Percentiles rank a stretch among this genome's conserved stretches.
Conservation (phyloP, 495 filamentous ascomycete genomes). For the Xylaria bambusicola region DNA sequence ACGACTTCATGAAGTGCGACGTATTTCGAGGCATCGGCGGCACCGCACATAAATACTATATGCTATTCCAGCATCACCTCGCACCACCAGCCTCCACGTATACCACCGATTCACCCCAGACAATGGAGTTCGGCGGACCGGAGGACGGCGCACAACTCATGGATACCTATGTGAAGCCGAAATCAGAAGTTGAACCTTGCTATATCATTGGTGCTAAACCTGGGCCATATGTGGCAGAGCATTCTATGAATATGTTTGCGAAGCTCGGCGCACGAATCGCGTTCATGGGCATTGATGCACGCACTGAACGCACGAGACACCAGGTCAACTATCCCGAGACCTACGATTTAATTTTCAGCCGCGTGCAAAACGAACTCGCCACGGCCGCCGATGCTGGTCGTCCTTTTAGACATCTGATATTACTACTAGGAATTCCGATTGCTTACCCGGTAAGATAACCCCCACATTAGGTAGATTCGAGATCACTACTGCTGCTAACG, state of each 20-base stretch:
- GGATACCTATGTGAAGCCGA: conserved; percentile 66
- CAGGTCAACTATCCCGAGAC: conserved; percentile 91
- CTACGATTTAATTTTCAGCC: conserved; percentile 77
- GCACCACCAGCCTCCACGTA: conserved; percentile 80
- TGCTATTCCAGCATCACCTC: conserved; percentile 92
- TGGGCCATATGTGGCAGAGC: conserved; percentile 79
- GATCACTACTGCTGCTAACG: neutral
- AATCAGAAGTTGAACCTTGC: conserved; percentile 60
- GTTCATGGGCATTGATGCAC: conserved; percentile 85
- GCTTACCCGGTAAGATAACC: conserved; percentile 70
- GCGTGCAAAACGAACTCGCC: conserved; percentile 64
- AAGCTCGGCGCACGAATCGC: conserved; percentile 82
- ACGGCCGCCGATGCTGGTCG: conserved; percentile 49
- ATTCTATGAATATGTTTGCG: conserved; percentile 77
- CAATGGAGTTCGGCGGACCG: conserved; percentile 45
- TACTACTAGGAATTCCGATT: conserved; percentile 89
- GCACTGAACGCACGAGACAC: conserved; percentile 87
- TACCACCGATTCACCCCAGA: conserved; percentile 56
- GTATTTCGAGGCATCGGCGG: conserved; percentile 92
- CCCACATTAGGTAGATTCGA: neutral
- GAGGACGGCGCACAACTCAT: conserved; percentile 67
- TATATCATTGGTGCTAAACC: conserved; percentile 78
- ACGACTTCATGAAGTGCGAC: conserved; percentile 89
- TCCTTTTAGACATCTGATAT: conserved; percentile 77
- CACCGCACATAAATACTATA: conserved; percentile 84